Evolutionary conservation across 1,139 yeast species (phyloP).

Genomic region (Blastobotrys apis): DNA sequence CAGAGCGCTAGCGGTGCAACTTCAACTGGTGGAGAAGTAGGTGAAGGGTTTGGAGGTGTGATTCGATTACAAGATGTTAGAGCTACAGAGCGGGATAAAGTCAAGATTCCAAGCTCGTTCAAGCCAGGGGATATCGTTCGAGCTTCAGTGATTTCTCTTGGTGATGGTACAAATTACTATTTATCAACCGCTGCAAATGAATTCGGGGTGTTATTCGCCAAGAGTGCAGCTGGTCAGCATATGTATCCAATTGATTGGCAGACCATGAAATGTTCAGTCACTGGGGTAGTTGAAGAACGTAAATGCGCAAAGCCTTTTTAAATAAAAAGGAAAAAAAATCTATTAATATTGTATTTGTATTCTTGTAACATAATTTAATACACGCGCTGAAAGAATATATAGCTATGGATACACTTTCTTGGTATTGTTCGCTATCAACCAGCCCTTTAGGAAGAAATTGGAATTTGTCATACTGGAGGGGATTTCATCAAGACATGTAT

Average conservation of each 20-base stretch:
- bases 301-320: slow-evolving; percentile 90
- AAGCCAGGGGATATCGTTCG: slow-evolving; percentile 91
- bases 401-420: no score
- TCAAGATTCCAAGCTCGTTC: slow-evolving; percentile 71
- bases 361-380: no score
- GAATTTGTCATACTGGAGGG: no score
- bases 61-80: slow-evolving; percentile 86
- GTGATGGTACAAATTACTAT: slow-evolving; percentile 91
- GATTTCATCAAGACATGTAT: no score
- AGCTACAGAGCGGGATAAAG: slow-evolving; percentile 85
- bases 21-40: slow-evolving; percentile 58
- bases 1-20: slow-evolving; percentile 46
- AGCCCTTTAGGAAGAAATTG: no score
- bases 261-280: slow-evolving; percentile 73
- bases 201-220: slow-evolving; percentile 90
- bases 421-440: no score
- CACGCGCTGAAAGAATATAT: no score
- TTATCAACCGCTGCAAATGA: slow-evolving; percentile 87
- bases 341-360: no score
- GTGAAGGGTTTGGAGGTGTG: slow-evolving; percentile 88
- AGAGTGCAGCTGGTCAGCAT: slow-evolving; percentile 58
- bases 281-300: slow-evolving; percentile 73
- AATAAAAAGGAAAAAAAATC: no score
- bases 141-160: slow-evolving; percentile 70
- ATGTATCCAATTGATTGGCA: slow-evolving; percentile 97